phyloP scores from a whole-genome alignment of 2,329 filamentous ascomycete species.

The Sordariomycetes sp. region DNA sequence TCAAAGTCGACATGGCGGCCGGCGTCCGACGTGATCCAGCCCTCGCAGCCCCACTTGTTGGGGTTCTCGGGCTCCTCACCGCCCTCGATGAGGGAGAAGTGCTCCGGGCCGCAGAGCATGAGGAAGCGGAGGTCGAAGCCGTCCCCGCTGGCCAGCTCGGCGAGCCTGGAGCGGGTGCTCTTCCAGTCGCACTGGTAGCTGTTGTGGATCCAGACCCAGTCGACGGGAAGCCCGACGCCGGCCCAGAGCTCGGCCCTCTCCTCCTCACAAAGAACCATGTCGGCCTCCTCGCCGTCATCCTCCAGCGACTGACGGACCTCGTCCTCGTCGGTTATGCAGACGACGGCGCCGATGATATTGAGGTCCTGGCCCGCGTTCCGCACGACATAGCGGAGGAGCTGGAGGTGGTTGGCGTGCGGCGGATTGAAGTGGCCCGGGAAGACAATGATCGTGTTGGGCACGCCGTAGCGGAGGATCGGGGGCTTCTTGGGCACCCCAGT shows the following conservation, averaged over 20 bases:
- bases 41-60: neutral
- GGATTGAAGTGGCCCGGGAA: constrained; percentile 27
- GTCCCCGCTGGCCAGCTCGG: constrained; percentile 1
- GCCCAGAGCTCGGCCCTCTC: constrained; percentile 17
- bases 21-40: neutral
- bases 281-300: constrained; percentile 3
- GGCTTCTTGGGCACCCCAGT: neutral
- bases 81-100: neutral
- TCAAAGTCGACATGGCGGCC: neutral
- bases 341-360: constrained; percentile 18
- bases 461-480: constrained; percentile 2
- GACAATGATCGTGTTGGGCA: constrained; percentile 18
- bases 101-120: constrained; percentile 12
- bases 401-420: constrained; percentile 21
- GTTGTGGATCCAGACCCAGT: constrained; percentile 17
- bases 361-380: constrained; percentile 15
- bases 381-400: constrained; percentile 18
- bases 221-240: constrained; percentile 4
- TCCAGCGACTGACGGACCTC: constrained; percentile 10
- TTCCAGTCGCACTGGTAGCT: constrained; percentile 9
- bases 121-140: constrained; percentile 12
- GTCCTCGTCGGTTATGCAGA: constrained; percentile 13
- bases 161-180: constrained; percentile 7
- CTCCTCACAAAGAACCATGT: constrained; percentile 8
- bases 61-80: neutral